These are phyloP conservation scores for Aspergillus caelatus DNA, from an alignment of 2,329 filamentous ascomycete species.

Conservation along the genomic window DNA sequence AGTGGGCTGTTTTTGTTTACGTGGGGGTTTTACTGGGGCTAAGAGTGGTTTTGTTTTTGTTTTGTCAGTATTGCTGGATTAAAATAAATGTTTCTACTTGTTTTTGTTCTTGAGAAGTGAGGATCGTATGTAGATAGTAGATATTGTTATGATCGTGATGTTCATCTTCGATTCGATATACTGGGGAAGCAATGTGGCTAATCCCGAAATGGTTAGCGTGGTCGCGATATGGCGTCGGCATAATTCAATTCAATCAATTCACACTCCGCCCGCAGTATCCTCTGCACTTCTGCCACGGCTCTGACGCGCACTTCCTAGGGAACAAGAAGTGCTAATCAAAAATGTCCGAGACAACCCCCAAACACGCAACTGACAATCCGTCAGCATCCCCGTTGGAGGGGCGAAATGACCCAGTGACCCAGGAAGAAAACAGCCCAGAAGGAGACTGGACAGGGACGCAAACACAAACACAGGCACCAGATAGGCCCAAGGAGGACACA, in stretches of 20 bases:
- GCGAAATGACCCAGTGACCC: conserved; percentile 1
- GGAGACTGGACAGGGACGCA: neutral
- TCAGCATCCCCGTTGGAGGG: conserved; percentile 6
- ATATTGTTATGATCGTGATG: neutral
- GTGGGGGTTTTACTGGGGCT: neutral
- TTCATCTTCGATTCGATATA: neutral
- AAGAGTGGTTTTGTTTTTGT: neutral
- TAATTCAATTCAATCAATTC: neutral
- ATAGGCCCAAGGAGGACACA: neutral
- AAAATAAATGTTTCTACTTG: too few relatives aligned
- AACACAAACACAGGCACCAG: conserved; percentile 54
- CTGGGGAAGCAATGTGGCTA: neutral
- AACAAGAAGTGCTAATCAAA: conserved; percentile 14
- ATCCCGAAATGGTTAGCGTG: neutral
- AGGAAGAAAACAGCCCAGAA: neutral
- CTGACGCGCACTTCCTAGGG: neutral
- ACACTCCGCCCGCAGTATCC: neutral
- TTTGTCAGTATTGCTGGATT: neutral
- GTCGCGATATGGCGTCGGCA: neutral
- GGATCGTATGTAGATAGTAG: neutral
- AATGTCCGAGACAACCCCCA: conserved; percentile 16
- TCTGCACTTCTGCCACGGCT: neutral
- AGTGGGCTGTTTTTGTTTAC: neutral
- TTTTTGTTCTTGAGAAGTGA: neutral
- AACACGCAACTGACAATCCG: conserved; percentile 12